Evolutionary conservation across 2,329 filamentous ascomycete genomes (phyloP).

Genomic region (Fusarium phyllophilum): DNA sequence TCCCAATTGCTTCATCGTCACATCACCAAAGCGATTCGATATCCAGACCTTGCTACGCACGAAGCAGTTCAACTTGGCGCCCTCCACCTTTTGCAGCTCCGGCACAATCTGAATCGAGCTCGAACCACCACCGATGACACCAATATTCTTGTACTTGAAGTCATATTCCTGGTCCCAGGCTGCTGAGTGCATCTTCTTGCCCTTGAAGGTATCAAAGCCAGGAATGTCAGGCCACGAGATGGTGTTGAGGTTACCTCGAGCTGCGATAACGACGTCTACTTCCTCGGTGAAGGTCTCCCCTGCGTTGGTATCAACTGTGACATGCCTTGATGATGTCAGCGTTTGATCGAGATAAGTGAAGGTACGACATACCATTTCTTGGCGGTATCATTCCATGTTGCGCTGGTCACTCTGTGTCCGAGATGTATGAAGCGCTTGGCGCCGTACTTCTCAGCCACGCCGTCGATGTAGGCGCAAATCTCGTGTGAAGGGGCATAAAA

Average conservation of each 20-base stretch:
- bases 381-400: background rate
- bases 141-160: background rate
- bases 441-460: background rate
- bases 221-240: background rate
- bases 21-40: background rate
- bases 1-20: background rate
- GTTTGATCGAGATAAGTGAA: fast-evolving
- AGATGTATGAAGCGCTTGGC: background rate
- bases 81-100: background rate
- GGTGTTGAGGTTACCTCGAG: background rate
- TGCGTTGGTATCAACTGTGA: background rate
- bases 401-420: background rate
- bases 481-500: background rate
- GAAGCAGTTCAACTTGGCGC: background rate
- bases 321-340: background rate
- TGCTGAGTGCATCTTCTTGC: constrained; percentile 1
- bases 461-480: background rate
- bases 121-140: background rate
- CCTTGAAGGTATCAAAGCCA: background rate
- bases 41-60: constrained; percentile 5
- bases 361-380: background rate
- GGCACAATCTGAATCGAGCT: background rate
- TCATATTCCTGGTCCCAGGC: constrained; percentile 1
- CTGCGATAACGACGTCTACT: background rate
- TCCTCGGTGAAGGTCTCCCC: background rate